Evolutionary conservation across 208 protist genomes (phyloP).

Genomic region (Crithidia sp.): DNA sequence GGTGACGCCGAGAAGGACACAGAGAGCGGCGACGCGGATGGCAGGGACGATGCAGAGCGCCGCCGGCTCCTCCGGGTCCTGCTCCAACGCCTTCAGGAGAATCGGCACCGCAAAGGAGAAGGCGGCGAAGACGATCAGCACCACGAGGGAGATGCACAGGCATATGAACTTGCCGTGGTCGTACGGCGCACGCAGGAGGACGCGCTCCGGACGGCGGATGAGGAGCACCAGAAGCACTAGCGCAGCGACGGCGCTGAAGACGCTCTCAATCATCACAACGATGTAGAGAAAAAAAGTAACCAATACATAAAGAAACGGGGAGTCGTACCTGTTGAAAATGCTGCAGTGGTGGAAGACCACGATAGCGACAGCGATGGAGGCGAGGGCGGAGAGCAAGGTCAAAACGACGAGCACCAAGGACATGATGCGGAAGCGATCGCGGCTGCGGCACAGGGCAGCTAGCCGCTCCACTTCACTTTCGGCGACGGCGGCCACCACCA

Average conservation of each 20-base stretch:
- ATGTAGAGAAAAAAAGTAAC: background rate
- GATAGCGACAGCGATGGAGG: background rate
- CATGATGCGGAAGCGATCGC: background rate
- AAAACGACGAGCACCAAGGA: background rate
- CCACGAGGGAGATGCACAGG: constrained; percentile 8
- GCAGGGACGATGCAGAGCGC: constrained; percentile 8
- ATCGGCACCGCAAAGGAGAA: constrained; percentile 13
- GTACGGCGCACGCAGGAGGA: background rate
- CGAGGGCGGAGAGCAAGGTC: background rate
- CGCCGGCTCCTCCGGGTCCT: background rate
- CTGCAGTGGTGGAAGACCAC: constrained; percentile 3
- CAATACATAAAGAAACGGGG: background rate
- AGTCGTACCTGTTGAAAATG: background rate
- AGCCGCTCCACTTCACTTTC: background rate
- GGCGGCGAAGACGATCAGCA: background rate
- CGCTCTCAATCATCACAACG: constrained; percentile 5
- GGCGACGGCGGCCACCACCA: no score
- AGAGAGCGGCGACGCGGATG: background rate
- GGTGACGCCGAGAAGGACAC: no score
- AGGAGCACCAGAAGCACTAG: background rate
- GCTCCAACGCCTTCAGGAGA: background rate
- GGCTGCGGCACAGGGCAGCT: background rate
- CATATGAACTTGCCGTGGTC: background rate
- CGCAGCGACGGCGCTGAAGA: background rate
- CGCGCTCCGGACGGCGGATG: background rate